Evolutionary conservation across 352 stramenopile species (phyloP).

Genomic region (Phytophthora macrochlamydospora): DNA sequence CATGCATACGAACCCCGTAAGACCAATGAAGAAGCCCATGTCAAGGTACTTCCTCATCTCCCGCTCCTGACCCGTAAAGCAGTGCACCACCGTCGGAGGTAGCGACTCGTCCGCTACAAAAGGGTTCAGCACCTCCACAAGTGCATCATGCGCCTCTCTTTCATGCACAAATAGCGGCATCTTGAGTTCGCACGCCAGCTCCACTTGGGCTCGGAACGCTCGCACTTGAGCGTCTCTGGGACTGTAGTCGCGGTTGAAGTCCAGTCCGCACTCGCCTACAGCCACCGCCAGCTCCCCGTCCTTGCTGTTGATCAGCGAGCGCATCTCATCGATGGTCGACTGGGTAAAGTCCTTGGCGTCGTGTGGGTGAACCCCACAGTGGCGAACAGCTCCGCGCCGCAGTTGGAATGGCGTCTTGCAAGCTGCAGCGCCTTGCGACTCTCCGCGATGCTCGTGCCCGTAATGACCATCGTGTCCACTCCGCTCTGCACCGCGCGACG

Average conservation of each 20-base stretch:
- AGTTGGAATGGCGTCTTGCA: constrained; percentile 25
- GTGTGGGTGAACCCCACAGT: constrained; percentile 96
- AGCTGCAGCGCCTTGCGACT: constrained; percentile 51
- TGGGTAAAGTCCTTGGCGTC: constrained; percentile 86
- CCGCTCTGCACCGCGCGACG: constrained; percentile 70
- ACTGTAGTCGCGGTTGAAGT: constrained; percentile 97
- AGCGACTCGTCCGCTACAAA: constrained; percentile 47
- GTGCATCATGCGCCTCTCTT: constrained; percentile 60
- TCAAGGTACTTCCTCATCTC: constrained; percentile 61
- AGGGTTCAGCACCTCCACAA: constrained; percentile 57
- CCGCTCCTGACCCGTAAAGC: constrained; percentile 63
- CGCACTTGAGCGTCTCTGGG: constrained; percentile 87
- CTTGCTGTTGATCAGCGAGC: constrained; percentile 42
- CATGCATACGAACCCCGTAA: constrained; percentile 81
- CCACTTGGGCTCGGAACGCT: constrained; percentile 90
- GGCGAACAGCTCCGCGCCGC: constrained; percentile 59
- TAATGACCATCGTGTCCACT: constrained; percentile 87
- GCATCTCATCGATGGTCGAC: constrained; percentile 44
- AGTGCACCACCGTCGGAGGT: constrained; percentile 70
- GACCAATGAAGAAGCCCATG: constrained; percentile 74
- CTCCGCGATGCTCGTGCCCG: constrained; percentile 64
- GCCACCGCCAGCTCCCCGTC: constrained; percentile 77
- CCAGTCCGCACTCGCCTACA: constrained; percentile 95
- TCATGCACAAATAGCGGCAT: constrained; percentile 96
- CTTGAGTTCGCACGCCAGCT: constrained; percentile 77